Percentiles rank a stretch among this genome's conserved stretches.
These are phyloP conservation scores for Cryomyces antarcticus DNA, from an alignment of 495 filamentous ascomycete species.

Conservation along the genomic window DNA sequence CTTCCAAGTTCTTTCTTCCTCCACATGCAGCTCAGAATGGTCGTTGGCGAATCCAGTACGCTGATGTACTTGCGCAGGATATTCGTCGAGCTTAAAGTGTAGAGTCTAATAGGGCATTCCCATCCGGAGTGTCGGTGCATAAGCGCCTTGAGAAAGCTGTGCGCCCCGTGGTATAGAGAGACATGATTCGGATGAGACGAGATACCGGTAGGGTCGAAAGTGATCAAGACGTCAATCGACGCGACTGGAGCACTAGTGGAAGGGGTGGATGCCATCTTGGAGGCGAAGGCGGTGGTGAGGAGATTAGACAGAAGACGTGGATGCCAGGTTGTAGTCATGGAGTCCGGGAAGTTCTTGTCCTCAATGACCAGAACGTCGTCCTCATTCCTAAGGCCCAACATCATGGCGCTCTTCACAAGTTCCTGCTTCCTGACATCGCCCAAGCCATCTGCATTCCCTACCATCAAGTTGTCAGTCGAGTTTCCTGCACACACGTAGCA, in stretches of 20 bases:
- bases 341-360: slow-evolving; percentile 64
- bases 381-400: slow-evolving; percentile 49
- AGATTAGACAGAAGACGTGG: slow-evolving; percentile 43
- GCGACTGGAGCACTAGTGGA: slow-evolving; percentile 20
- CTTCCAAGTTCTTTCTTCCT: slow-evolving; percentile 16
- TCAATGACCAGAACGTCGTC: slow-evolving; percentile 71
- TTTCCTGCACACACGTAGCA: not conserved
- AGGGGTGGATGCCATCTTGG: slow-evolving; percentile 26
- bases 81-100: slow-evolving; percentile 54
- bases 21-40: slow-evolving; percentile 27
- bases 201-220: slow-evolving; percentile 65
- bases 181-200: slow-evolving; percentile 84
- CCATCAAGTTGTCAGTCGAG: slow-evolving; percentile 15
- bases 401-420: slow-evolving; percentile 52
- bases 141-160: slow-evolving; percentile 42
- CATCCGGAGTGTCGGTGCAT: slow-evolving; percentile 44
- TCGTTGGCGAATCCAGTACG: slow-evolving; percentile 50
- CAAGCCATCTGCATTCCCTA: slow-evolving; percentile 60
- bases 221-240: slow-evolving; percentile 64
- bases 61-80: slow-evolving; percentile 61
- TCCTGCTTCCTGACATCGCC: slow-evolving; percentile 67
- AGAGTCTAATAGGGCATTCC: slow-evolving; percentile 54
- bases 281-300: slow-evolving; percentile 47
- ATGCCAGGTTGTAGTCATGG: slow-evolving; percentile 61
- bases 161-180: slow-evolving; percentile 62